Evolutionary conservation across 2,329 filamentous ascomycete species (phyloP).

Genomic region (Immersiporthe knoxdaviesiana): DNA sequence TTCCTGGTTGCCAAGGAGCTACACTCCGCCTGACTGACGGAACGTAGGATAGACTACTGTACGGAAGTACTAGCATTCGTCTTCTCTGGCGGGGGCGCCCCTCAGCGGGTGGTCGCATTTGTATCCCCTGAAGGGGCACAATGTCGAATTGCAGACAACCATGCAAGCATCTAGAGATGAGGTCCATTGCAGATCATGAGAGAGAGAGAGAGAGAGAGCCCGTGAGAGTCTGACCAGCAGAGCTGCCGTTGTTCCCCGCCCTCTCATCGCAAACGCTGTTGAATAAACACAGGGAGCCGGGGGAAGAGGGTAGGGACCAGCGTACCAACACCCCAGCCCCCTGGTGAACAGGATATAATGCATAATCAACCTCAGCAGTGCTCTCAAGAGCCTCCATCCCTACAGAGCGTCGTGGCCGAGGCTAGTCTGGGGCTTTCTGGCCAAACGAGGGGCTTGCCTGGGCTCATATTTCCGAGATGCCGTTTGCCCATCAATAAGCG

Average conservation of each 20-base stretch:
- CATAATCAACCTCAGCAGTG: not conserved
- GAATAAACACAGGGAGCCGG: no score
- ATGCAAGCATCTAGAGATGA: not conserved
- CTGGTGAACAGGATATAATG: not conserved
- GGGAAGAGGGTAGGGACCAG: no score
- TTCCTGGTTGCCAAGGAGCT: not conserved
- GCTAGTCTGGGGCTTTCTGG: not conserved
- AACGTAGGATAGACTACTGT: not conserved
- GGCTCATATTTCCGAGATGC: not conserved
- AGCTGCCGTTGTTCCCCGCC: no score
- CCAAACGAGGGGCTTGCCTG: not conserved
- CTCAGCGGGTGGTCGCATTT: no score
- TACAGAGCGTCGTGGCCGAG: not conserved
- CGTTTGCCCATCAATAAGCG: not conserved
- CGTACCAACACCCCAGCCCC: no score
- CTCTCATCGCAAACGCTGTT: no score
- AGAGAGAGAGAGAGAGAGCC: no score
- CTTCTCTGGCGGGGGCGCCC: no score
- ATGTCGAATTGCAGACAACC: not conserved
- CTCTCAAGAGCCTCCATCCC: not conserved
- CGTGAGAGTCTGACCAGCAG: no score
- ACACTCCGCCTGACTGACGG: not conserved
- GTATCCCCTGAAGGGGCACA: not conserved
- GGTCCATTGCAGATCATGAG: not conserved
- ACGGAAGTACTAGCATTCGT: no score